phyloP scores from a whole-genome alignment of 208 protist species.

The Novymonas esmeraldas region DNA sequence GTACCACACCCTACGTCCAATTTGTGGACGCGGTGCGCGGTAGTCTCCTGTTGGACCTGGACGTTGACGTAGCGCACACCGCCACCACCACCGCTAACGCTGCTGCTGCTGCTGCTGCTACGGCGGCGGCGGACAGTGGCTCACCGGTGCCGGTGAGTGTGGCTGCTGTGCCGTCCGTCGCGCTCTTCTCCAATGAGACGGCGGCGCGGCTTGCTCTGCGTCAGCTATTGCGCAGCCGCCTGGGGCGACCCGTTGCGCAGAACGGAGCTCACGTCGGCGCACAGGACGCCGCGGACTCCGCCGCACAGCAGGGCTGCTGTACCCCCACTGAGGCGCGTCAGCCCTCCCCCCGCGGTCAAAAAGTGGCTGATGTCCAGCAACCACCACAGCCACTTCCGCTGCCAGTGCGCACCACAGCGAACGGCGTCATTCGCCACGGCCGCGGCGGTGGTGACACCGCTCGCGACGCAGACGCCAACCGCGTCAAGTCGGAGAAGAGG shows the following conservation, averaged over 20 bases:
- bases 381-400: background rate
- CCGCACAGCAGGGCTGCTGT: conserved; percentile 2
- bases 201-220: conserved; percentile 40
- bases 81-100: background rate
- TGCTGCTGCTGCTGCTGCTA: background rate
- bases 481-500: background rate
- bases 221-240: background rate
- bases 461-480: too few relatives aligned
- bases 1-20: conserved; percentile 37
- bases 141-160: too few relatives aligned
- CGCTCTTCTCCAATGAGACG: conserved; percentile 54
- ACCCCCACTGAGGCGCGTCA: background rate
- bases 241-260: background rate
- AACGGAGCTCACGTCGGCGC: too few relatives aligned
- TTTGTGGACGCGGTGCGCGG: conserved; percentile 48
- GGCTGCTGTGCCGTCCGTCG: background rate
- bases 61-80: background rate
- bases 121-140: background rate
- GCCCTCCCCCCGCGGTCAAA: background rate
- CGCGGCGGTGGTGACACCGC: background rate
- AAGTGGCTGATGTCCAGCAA: background rate
- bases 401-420: background rate
- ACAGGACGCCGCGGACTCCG: background rate
- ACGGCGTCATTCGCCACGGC: too few relatives aligned
- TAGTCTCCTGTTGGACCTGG: conserved; percentile 16